These are phyloP conservation scores for Escovopsis sp. DNA, from an alignment of 2,329 filamentous ascomycete genomes.

Conservation along the genomic window DNA sequence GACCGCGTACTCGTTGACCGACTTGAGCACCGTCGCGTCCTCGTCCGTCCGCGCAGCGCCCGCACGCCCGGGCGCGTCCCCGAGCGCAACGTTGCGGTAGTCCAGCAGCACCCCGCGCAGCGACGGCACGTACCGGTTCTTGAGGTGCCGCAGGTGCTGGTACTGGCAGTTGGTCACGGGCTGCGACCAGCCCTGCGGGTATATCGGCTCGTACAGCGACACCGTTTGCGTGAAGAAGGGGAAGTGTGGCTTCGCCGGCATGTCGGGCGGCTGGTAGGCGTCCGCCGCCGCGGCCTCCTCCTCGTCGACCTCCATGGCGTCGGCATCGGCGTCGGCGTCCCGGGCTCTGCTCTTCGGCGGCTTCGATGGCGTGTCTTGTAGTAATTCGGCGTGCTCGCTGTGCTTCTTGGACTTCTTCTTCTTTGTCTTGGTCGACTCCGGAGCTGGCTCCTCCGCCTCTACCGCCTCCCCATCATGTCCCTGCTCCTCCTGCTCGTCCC, in stretches of 20 bases:
- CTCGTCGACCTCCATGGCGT: conserved; percentile 27
- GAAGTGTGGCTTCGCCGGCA: conserved; percentile 32
- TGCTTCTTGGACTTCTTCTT: conserved; percentile 20
- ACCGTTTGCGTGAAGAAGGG: conserved; percentile 69
- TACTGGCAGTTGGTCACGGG: conserved; percentile 57
- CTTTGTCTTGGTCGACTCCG: conserved; percentile 5
- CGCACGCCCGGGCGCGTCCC: conserved; percentile 39
- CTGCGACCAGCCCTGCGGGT: conserved; percentile 53
- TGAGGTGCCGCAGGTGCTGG: conserved; percentile 59
- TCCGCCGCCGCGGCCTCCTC: conserved; percentile 14
- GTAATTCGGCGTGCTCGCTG: conserved; percentile 13
- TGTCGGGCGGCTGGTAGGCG: conserved; percentile 23
- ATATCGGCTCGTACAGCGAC: conserved; percentile 66
- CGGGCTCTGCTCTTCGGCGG: background rate
- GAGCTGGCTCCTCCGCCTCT: conserved; percentile 4
- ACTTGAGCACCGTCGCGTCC: conserved; percentile 31
- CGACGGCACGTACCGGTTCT: conserved; percentile 62
- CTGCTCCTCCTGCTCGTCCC: conserved; percentile 16
- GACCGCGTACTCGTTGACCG: conserved; percentile 70
- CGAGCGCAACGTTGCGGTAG: conserved; percentile 55
- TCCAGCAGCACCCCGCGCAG: conserved; percentile 61
- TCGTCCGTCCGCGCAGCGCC: conserved; percentile 34
- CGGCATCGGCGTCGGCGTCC: conserved; percentile 8
- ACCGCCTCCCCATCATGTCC: conserved; percentile 5
- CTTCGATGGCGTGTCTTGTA: conserved; percentile 7